Base-by-base conservation (phyloP, 495 filamentous ascomycete species). In the Aspergillus hancockii region DNA sequence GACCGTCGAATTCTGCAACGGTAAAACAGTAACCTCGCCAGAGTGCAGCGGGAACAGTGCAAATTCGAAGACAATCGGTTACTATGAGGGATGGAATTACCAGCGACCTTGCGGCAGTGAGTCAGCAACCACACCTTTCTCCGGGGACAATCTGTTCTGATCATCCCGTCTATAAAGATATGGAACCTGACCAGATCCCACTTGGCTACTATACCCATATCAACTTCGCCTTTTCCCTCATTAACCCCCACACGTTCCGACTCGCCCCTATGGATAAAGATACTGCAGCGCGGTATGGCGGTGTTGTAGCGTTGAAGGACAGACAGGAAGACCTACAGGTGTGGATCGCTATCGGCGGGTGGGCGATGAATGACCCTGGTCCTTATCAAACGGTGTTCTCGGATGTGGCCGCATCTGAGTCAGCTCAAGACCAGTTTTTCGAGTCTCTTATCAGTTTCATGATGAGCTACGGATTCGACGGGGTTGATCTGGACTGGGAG, bases 401-500 rank as follows among this genome's bases (percentile, higher is more conserved):
- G 8, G 34, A 36, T 36, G 9, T 36, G 8, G 34, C 34, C 13
- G 34, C 34, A 36, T 36, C 34, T 36, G 2, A 36, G 8, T 10
- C 8, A 2, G 34, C 8, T 10, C 34, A 36, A 9, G 13, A 36
- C 2, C 8, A 36, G 34, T 59, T 59, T 38, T 41, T 59, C 23
- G 28, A 53, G 10, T 59, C 56, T 7, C 25, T 53, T 2, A 45
- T 45, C 21, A 19, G 30, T 36, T 46, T 43, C 32, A 31, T 52
- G 47, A 7, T 23, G 9, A 58, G 19, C n/a, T 59, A 28, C n/a
- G 50, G 57, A 13, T 54, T 59, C 19, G 41, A 46, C 14, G 57
- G 57, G 7, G 41, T 59, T 30, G 57, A 59, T 28, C 14, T 59
- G 22, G 57, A 59, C 40, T 59, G 57, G 57, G 50, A 41, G 30